Percentiles rank a stretch among this genome's conserved stretches.
phyloP scores from a whole-genome alignment of 2,329 filamentous ascomycete species.

The Diaporthe eres region DNA sequence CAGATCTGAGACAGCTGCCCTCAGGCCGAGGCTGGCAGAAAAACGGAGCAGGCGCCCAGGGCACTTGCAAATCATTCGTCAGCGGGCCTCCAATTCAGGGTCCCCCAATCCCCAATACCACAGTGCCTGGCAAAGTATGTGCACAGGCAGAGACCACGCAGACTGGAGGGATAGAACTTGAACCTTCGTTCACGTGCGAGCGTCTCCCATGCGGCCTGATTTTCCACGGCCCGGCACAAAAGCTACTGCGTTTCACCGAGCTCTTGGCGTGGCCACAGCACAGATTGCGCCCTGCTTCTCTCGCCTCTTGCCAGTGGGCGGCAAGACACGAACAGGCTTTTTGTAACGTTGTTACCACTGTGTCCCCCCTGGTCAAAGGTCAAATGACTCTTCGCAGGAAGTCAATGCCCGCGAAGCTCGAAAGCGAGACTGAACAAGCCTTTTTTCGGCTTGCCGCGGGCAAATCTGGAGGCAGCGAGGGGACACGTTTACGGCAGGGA shows the following conservation, averaged over 20 bases:
- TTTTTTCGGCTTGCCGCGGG: slow-evolving; percentile 22
- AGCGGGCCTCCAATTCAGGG: slow-evolving; percentile 4
- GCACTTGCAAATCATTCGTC: slow-evolving; percentile 14
- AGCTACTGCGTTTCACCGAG: slow-evolving; percentile 33
- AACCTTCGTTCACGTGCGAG: slow-evolving; percentile 21
- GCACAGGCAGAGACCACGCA: background rate
- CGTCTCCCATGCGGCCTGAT: slow-evolving; percentile 23
- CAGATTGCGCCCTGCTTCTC: slow-evolving; percentile 27
- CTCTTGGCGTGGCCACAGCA: slow-evolving; percentile 28
- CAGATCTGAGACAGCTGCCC: slow-evolving; percentile 25
- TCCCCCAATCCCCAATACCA: background rate
- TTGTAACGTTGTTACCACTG: slow-evolving; percentile 26
- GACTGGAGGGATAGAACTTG: background rate
- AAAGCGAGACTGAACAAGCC: slow-evolving; percentile 21
- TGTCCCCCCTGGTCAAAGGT: background rate
- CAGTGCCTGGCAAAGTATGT: slow-evolving; percentile 6
- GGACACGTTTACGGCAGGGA: background rate
- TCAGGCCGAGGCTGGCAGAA: slow-evolving; percentile 24
- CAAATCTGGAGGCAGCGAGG: background rate
- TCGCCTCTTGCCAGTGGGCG: background rate
- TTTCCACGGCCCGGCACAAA: slow-evolving; percentile 19
- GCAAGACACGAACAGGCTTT: slow-evolving; percentile 28
- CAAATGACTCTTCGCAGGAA: slow-evolving; percentile 27
- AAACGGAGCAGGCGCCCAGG: slow-evolving; percentile 11
- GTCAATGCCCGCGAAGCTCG: slow-evolving; percentile 31